Conservation (phyloP, 1,284 basidiomycete genomes). For the Sporisorium reilianum region DNA sequence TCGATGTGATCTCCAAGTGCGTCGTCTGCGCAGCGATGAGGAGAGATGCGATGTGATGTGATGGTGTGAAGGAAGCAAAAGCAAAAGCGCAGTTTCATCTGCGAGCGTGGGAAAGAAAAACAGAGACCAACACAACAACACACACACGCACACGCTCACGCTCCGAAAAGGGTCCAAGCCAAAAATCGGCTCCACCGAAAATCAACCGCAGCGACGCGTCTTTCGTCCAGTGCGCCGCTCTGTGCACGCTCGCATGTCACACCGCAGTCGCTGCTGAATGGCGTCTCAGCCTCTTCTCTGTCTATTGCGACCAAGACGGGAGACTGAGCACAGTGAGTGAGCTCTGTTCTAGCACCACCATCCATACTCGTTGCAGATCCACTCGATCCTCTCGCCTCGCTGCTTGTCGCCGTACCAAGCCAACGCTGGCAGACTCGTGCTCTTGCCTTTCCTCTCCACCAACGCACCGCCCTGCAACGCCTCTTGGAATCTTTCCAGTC, state of each 20-base stretch:
- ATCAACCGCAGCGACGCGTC: constrained; percentile 10
- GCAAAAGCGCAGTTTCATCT: constrained; percentile 1
- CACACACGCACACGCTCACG: not conserved
- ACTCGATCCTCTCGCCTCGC: constrained; percentile 26
- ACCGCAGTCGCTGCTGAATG: not conserved
- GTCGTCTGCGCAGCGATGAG: not conserved
- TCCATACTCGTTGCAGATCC: constrained; percentile 47
- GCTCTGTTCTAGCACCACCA: constrained; percentile 38
- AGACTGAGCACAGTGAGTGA: not conserved
- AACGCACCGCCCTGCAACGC: constrained; percentile 22
- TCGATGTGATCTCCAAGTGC: not conserved
- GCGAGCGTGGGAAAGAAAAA: not conserved
- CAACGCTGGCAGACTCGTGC: constrained; percentile 32
- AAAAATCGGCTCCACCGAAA: constrained; percentile 6
- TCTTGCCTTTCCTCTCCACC: constrained; percentile 30
- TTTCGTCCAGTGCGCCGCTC: not conserved
- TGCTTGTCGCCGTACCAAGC: constrained; percentile 37
- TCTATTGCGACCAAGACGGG: not conserved
- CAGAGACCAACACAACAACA: constrained; percentile 45
- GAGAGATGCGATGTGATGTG: constrained; percentile 9
- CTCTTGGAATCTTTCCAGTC: constrained; percentile 2
- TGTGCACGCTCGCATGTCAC: constrained; percentile 2
- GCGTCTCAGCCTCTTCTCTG: too few species aligned
- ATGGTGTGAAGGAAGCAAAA: constrained; percentile 12
- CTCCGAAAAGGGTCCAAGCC: constrained; percentile 8